Evolutionary conservation across 2,329 filamentous ascomycete species (phyloP).

Genomic region (Aspergillus spinulosporus): DNA sequence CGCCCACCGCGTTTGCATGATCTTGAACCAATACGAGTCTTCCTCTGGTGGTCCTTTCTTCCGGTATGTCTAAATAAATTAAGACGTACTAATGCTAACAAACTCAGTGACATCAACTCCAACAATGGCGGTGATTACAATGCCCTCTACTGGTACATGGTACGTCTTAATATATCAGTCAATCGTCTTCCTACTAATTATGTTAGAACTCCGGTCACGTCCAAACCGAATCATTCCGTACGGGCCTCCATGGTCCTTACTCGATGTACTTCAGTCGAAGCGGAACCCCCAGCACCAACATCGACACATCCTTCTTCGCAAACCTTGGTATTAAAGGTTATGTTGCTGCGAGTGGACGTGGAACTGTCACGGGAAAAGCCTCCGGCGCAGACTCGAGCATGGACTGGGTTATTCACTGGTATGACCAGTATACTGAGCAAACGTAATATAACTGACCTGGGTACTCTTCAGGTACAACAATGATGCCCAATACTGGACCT

Average conservation of each 20-base stretch:
- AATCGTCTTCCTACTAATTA: slow-evolving; percentile 3
- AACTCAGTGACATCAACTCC: slow-evolving; percentile 58
- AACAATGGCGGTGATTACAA: slow-evolving; percentile 62
- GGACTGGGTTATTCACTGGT: slow-evolving; percentile 64
- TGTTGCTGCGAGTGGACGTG: slow-evolving; percentile 57
- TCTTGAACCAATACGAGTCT: slow-evolving; percentile 58
- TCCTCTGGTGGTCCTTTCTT: slow-evolving; percentile 68
- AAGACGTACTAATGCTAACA: not conserved
- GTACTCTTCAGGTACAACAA: slow-evolving; percentile 50
- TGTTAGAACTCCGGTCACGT: slow-evolving; percentile 61
- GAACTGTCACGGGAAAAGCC: slow-evolving; percentile 61
- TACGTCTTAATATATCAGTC: slow-evolving; percentile 15
- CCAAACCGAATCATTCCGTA: slow-evolving; percentile 62
- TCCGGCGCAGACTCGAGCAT: slow-evolving; percentile 56
- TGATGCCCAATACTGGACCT: slow-evolving; percentile 65
- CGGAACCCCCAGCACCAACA: slow-evolving; percentile 52
- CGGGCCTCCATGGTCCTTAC: slow-evolving; percentile 67
- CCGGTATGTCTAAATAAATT: slow-evolving; percentile 35
- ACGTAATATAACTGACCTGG: not conserved
- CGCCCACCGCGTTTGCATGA: slow-evolving; percentile 61
- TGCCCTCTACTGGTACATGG: slow-evolving; percentile 67
- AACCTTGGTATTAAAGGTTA: slow-evolving; percentile 60
- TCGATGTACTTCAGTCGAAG: slow-evolving; percentile 61
- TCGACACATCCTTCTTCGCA: slow-evolving; percentile 61
- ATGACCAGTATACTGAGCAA: not conserved